A percentile compares a stretch with the other conserved stretches of the same genome.
These are phyloP conservation scores for Raffaelea arxii DNA, from an alignment of 2,329 filamentous ascomycete genomes.

Conservation along the genomic window DNA sequence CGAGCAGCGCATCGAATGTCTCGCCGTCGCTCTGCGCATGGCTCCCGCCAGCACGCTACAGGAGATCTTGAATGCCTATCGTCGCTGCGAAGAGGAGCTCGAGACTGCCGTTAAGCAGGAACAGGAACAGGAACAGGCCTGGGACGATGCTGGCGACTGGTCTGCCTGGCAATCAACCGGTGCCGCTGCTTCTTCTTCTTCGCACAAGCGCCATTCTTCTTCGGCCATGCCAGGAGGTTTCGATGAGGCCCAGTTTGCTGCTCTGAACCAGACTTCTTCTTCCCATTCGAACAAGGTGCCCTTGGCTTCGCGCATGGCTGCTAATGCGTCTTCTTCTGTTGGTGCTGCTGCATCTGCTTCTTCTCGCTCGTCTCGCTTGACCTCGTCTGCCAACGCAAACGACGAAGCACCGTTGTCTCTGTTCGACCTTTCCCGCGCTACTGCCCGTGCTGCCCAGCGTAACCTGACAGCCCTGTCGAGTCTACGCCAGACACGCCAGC, in stretches of 20 bases:
- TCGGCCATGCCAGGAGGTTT: constrained; percentile 43
- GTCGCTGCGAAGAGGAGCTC: constrained; percentile 69
- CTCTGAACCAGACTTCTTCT: not conserved
- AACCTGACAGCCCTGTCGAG: constrained; percentile 48
- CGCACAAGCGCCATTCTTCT: not conserved
- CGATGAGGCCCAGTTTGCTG: constrained; percentile 13
- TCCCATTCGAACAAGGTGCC: not conserved
- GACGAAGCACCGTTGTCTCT: constrained; percentile 56
- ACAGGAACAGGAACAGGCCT: constrained; percentile 57
- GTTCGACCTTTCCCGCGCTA: constrained; percentile 54
- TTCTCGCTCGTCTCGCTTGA: constrained; percentile 13
- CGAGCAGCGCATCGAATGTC: constrained; percentile 72
- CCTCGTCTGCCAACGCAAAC: too few species aligned
- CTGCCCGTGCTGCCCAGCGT: constrained; percentile 46
- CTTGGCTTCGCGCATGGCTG: constrained; percentile 6
- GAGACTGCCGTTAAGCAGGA: constrained; percentile 57
- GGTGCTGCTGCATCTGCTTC: constrained; percentile 16
- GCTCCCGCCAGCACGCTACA: constrained; percentile 61
- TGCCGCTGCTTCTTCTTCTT: constrained; percentile 1
- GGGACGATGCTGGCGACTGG: constrained; percentile 57
- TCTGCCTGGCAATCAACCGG: constrained; percentile 31
- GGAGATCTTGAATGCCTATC: constrained; percentile 66
- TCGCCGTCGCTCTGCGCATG: constrained; percentile 65
- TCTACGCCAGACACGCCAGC: constrained; percentile 32
- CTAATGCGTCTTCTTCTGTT: constrained; percentile 16